Conservation (phyloP, 179 eudicot genomes). For the Silene coronaria region DNA sequence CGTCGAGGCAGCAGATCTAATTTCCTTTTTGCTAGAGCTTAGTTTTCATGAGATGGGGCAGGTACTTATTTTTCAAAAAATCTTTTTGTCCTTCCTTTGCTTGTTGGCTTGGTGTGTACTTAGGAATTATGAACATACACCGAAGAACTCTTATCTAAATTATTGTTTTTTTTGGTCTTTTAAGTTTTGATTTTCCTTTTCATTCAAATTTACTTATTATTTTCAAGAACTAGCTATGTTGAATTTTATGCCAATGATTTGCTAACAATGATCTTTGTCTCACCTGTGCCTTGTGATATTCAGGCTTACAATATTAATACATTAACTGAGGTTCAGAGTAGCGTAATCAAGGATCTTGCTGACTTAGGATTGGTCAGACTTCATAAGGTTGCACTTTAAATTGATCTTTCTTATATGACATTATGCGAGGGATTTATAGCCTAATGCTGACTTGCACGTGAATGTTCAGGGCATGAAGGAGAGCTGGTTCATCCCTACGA, state of each 20-base stretch:
- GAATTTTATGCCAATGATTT: neutral
- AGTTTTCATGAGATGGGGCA: constrained; percentile 94
- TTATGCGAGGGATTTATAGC: neutral
- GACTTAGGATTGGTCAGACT: constrained; percentile 90
- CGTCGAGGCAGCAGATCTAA: constrained; percentile 78
- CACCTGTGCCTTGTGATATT: constrained; percentile 10
- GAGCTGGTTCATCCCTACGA: constrained; percentile 93
- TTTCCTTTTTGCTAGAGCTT: constrained; percentile 89
- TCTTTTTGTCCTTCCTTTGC: neutral
- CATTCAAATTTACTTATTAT: neutral
- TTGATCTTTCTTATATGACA: neutral
- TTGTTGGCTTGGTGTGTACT: neutral
- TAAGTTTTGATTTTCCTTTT: neutral
- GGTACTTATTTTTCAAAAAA: constrained; percentile 37
- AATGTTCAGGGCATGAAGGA: constrained; percentile 81
- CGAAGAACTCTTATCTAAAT: neutral
- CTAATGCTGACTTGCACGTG: constrained; percentile 11
- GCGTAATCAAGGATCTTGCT: constrained; percentile 68
- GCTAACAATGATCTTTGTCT: constrained; percentile 4
- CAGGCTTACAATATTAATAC: constrained; percentile 84
- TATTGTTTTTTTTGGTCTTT: neutral
- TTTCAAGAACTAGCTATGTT: constrained; percentile 5
- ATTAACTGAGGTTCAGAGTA: constrained; percentile 61
- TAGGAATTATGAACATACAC: neutral
- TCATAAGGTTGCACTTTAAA: constrained; percentile 56